phyloP scores from a whole-genome alignment of 306 rosid species.

The Oemleria cerasiformis region DNA sequence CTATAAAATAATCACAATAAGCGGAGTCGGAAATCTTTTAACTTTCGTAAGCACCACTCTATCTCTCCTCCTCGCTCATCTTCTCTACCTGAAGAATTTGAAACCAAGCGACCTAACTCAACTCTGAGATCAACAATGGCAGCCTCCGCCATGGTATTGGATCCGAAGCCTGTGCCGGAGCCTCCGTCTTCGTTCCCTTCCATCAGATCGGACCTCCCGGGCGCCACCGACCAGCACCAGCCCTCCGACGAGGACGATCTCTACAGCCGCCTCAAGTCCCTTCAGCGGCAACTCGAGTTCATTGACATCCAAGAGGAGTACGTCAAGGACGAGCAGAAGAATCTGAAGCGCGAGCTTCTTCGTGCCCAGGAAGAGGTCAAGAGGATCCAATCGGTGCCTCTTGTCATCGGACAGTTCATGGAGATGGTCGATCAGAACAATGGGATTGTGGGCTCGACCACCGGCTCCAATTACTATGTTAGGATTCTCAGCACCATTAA shows the following conservation, averaged over 20 bases:
- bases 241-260: slow-evolving; percentile 73
- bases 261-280: slow-evolving; percentile 70
- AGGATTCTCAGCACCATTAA: slow-evolving; percentile 91
- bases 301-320: slow-evolving; percentile 93
- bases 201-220: slow-evolving; percentile 50
- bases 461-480: slow-evolving; percentile 94
- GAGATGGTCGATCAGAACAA: slow-evolving; percentile 97
- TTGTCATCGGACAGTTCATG: slow-evolving; percentile 96
- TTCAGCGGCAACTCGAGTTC: slow-evolving; percentile 84
- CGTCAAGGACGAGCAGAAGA: slow-evolving; percentile 92
- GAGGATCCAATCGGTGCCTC: slow-evolving; percentile 95
- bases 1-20: background rate
- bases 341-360: slow-evolving; percentile 89
- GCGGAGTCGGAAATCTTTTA: background rate
- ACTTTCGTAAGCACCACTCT: slow-evolving; percentile 26
- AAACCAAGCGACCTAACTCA: background rate
- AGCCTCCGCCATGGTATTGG: slow-evolving; percentile 69
- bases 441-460: slow-evolving; percentile 97
- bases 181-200: slow-evolving; percentile 65
- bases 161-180: slow-evolving; percentile 59
- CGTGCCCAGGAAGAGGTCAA: slow-evolving; percentile 98
- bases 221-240: slow-evolving; percentile 22
- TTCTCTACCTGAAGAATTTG: background rate
- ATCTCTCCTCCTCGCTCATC: background rate
- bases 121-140: slow-evolving; percentile 46